phyloP scores from a whole-genome alignment of 169 alveolate genomes.

The Theileria annulata region DNA sequence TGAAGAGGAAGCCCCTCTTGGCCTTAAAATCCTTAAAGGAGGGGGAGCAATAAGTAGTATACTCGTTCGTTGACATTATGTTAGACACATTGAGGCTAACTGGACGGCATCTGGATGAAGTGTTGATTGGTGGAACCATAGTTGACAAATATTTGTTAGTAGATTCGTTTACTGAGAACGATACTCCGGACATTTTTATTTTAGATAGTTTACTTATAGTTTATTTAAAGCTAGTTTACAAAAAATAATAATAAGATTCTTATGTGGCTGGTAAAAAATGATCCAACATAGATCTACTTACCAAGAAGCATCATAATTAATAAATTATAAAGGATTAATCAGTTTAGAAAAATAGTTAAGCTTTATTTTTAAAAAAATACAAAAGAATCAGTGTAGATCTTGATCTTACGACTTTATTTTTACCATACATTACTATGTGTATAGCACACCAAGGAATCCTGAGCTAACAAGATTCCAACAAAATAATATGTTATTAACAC shows the following conservation, averaged over 20 bases:
- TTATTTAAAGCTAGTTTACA: neutral
- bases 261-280: neutral
- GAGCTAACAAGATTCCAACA: neutral
- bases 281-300: neutral
- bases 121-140: neutral
- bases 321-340: too few relatives aligned
- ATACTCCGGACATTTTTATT: neutral
- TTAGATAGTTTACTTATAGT: neutral
- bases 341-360: neutral
- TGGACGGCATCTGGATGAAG: neutral
- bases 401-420: too few relatives aligned
- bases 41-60: neutral
- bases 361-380: too few relatives aligned
- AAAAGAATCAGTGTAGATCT: neutral
- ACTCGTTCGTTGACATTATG: neutral
- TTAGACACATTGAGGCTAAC: neutral
- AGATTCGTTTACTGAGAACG: neutral
- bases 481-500: neutral
- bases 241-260: neutral
- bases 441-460: neutral
- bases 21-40: neutral
- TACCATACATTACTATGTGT: neutral
- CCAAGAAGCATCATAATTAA: neutral
- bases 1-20: neutral
- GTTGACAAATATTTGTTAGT: neutral